Evolutionary conservation across 371 early-diverging fungal genomes (phyloP).

Genomic region (Apophysomyces variabilis): DNA sequence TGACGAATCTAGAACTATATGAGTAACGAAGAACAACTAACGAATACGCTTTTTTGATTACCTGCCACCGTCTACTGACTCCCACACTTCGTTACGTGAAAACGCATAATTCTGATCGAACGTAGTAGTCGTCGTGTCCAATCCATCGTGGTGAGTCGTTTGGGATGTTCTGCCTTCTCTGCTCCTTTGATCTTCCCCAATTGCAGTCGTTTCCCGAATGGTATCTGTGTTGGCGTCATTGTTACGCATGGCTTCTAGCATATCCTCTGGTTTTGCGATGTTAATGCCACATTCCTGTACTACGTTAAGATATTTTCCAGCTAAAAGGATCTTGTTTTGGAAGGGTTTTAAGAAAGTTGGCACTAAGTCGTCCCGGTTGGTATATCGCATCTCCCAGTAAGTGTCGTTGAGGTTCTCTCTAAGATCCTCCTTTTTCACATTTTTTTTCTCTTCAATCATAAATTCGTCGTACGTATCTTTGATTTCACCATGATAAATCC

Average conservation of each 20-base stretch:
- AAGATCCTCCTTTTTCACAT: conserved; percentile 65
- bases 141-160: conserved; percentile 6
- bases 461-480: conserved; percentile 89
- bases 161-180: conserved; percentile 6
- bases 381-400: conserved; percentile 87
- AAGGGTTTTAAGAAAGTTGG: conserved; percentile 81
- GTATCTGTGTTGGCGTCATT: conserved; percentile 14
- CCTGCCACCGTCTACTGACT: conserved; percentile 65
- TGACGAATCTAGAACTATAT: conserved; percentile 58
- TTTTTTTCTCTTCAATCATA: conserved; percentile 75
- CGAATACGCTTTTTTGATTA: conserved; percentile 26
- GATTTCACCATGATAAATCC: conserved; percentile 91
- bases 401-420: conserved; percentile 77
- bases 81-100: conserved; percentile 55
- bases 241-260: conserved; percentile 32
- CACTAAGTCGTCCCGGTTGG: conserved; percentile 61
- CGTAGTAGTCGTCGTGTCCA: conserved; percentile 16
- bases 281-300: conserved; percentile 83
- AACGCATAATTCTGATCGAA: conserved; percentile 16
- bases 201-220: neutral
- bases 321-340: conserved; percentile 79
- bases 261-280: conserved; percentile 52
- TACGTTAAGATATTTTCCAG: conserved; percentile 95
- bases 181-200: neutral
- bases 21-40: conserved; percentile 4